A percentile compares a stretch with the other conserved stretches of the same genome.
phyloP scores from a whole-genome alignment of 2,329 filamentous ascomycete genomes.

The Sclerotinia trifoliorum region DNA sequence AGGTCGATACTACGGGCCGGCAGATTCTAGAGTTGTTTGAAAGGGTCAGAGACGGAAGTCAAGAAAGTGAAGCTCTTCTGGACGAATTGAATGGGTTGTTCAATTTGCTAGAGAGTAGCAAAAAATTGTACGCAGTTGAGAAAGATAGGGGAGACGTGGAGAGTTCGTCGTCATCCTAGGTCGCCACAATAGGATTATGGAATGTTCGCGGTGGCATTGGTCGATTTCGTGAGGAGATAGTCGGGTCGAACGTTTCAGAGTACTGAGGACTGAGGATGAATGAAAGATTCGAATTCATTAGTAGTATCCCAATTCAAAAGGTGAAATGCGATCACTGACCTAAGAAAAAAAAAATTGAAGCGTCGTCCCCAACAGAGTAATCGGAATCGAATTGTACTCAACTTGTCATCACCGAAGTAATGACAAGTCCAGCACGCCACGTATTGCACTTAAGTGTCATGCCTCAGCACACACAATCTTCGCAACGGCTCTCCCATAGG shows the following conservation, averaged over 20 bases:
- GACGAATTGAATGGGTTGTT: slow-evolving; percentile 30
- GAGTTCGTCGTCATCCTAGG: not conserved
- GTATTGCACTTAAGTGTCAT: slow-evolving; percentile 94
- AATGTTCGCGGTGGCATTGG: not conserved
- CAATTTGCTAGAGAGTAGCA: slow-evolving; percentile 27
- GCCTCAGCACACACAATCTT: slow-evolving; percentile 71
- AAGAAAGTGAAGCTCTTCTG: slow-evolving; percentile 30
- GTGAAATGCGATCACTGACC: slow-evolving; percentile 29
- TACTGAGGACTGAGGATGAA: not conserved
- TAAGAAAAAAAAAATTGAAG: slow-evolving; percentile 36
- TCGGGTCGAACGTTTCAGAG: not conserved
- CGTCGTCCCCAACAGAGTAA: slow-evolving; percentile 42
- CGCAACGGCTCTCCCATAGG: slow-evolving; percentile 92
- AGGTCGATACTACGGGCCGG: slow-evolving; percentile 23
- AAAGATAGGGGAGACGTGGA: not conserved
- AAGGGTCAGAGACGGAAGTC: slow-evolving; percentile 20
- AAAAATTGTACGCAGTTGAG: slow-evolving; percentile 22
- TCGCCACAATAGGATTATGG: not conserved
- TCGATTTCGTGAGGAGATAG: not conserved
- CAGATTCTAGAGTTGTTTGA: slow-evolving; percentile 30
- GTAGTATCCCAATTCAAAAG: slow-evolving; percentile 37
- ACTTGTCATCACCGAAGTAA: slow-evolving; percentile 32
- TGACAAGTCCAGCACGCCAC: slow-evolving; percentile 62
- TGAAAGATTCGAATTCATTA: slow-evolving; percentile 30
- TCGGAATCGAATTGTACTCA: slow-evolving; percentile 44